Percentiles rank a stretch among this genome's conserved stretches.
Conservation (phyloP, 805 yeast genomes). For the Priceomyces melissophilus region DNA sequence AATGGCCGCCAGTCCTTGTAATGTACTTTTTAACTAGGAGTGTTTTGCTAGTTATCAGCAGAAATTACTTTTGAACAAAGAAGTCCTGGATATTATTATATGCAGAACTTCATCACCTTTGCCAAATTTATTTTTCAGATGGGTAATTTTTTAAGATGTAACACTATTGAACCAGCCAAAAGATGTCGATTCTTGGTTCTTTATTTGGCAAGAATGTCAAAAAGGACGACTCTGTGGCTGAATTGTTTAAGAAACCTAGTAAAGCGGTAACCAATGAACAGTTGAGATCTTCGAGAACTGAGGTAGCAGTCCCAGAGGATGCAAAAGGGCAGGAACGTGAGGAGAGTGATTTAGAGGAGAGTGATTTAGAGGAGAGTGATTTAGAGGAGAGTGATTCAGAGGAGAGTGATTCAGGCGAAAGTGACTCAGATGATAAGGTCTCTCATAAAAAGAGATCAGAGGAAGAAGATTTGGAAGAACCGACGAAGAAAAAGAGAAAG, state of each 20-base stretch:
- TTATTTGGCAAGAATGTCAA: conserved; percentile 28
- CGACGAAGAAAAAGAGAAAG: conserved; percentile 14
- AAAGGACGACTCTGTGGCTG: conserved; percentile 24
- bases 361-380: conserved; percentile 24
- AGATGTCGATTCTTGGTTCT: conserved; percentile 34
- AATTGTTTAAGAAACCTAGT: conserved; percentile 26
- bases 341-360: conserved; percentile 16
- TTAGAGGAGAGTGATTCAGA: conserved; percentile 12
- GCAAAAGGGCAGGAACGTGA: conserved; percentile 15
- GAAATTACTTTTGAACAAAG: neutral
- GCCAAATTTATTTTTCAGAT: conserved; percentile 1
- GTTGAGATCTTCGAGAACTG: conserved; percentile 19
- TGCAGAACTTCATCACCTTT: conserved; percentile 3
- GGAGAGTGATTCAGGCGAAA: neutral
- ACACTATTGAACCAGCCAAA: neutral
- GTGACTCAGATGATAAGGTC: neutral
- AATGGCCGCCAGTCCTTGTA: too few relatives aligned
- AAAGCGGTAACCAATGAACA: conserved; percentile 47
- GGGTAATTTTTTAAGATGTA: too few relatives aligned
- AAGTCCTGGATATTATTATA: neutral
- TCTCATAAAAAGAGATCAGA: conserved; percentile 5
- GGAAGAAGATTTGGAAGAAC: conserved; percentile 6
- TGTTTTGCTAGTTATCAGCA: neutral
- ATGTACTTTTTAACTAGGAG: too few relatives aligned
- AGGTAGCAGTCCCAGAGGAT: conserved; percentile 11